phyloP scores from a whole-genome alignment of 495 filamentous ascomycete species.

The Penicillium parvum region DNA sequence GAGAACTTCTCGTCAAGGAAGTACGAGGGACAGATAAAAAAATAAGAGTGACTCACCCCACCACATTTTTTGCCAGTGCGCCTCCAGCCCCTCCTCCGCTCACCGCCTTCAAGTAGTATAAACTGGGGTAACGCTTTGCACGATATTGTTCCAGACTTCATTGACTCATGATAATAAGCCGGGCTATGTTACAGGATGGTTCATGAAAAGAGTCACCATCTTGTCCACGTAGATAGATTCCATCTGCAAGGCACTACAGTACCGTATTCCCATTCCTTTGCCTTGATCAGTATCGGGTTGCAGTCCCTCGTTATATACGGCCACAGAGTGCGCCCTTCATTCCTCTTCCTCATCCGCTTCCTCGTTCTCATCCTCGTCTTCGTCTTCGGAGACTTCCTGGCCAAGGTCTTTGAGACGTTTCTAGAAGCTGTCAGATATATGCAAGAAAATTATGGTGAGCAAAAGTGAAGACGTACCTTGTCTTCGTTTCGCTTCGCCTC shows the following conservation, averaged over 20 bases:
- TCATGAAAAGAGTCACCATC: too few relatives aligned
- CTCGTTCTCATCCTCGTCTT: constrained; percentile 60
- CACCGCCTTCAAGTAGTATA: constrained; percentile 12
- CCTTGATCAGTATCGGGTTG: too few relatives aligned
- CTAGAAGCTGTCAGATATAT: constrained; percentile 38
- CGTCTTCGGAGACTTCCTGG: constrained; percentile 71
- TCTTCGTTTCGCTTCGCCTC: constrained; percentile 78
- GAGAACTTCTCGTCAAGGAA: constrained; percentile 12
- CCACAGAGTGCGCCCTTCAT: constrained; percentile 14
- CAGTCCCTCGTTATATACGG: constrained; percentile 13
- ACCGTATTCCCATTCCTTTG: too few relatives aligned
- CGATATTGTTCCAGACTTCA: not conserved
- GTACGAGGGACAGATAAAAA: constrained; percentile 26
- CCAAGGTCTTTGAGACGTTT: constrained; percentile 70
- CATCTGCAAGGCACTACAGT: too few relatives aligned
- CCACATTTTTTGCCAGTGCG: constrained; percentile 27
- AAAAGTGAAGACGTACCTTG: constrained; percentile 55
- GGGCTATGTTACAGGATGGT: too few relatives aligned
- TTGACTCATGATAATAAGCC: too few relatives aligned
- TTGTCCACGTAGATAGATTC: too few relatives aligned
- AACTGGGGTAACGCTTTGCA: not conserved
- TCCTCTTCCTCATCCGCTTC: constrained; percentile 55
- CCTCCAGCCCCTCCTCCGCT: constrained; percentile 2
- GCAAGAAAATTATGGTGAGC: not conserved
- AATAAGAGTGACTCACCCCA: constrained; percentile 36